Conservation (phyloP, 202 grass and related monocot species). For the Zizania palustris region DNA sequence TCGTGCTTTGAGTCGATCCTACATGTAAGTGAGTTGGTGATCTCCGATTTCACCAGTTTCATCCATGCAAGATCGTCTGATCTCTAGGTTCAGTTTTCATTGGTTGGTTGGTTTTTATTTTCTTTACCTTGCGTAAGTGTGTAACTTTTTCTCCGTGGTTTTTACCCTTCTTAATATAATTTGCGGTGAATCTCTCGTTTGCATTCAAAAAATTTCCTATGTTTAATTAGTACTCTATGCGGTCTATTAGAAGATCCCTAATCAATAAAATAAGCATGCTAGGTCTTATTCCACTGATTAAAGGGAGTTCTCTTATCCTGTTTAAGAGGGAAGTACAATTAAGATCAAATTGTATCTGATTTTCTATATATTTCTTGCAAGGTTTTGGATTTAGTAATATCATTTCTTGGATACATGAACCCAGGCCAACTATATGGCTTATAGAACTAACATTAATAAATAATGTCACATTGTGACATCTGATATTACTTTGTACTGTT, state of each 20-base stretch:
- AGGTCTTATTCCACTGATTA: not conserved
- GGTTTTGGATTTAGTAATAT: constrained; percentile 2
- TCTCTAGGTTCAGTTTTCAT: too few relatives aligned
- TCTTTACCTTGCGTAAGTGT: too few relatives aligned
- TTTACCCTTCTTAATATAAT: too few relatives aligned
- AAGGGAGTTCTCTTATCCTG: not conserved
- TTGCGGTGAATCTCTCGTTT: too few relatives aligned
- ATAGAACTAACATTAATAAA: not conserved
- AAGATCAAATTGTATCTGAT: not conserved
- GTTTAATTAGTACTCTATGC: not conserved
- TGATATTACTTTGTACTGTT: not conserved
- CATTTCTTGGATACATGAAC: constrained; percentile 25
- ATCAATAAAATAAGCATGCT: not conserved
- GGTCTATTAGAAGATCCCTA: not conserved
- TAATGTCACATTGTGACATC: constrained; percentile 6
- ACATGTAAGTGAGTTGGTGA: too few relatives aligned
- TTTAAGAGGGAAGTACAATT: constrained; percentile 1
- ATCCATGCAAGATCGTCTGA: too few relatives aligned
- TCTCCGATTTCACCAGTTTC: too few relatives aligned
- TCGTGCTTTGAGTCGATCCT: too few relatives aligned
- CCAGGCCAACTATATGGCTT: not conserved
- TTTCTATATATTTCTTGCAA: not conserved
- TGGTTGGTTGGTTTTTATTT: too few relatives aligned
- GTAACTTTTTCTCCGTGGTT: too few relatives aligned
- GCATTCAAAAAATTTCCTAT: too few relatives aligned